Evolutionary conservation across 306 rosid species (phyloP).

Genomic region (Begonia masoniana): DNA sequence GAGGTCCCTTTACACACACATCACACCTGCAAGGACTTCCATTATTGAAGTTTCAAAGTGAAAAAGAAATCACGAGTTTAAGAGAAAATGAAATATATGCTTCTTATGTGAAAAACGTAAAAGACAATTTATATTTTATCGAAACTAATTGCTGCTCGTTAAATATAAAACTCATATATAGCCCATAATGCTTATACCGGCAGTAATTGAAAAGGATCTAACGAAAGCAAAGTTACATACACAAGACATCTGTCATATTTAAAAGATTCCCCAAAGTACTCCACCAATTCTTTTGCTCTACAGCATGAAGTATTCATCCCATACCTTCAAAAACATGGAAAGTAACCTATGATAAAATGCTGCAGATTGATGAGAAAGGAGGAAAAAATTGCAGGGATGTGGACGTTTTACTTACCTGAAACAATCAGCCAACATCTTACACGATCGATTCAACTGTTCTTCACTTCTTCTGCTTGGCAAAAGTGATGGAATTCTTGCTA

Average conservation of each 20-base stretch:
- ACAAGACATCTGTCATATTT: conserved; percentile 45
- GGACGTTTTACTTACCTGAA: conserved; percentile 51
- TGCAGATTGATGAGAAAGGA: neutral
- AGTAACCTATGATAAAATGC: neutral
- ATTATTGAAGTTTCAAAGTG: neutral
- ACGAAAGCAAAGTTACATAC: conserved; percentile 34
- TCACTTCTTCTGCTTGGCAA: conserved; percentile 72
- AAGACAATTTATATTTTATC: no score
- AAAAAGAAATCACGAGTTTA: neutral
- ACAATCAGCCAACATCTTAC: conserved; percentile 75
- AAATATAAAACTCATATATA: neutral
- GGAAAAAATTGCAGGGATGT: conserved; percentile 7
- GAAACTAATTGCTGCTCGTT: neutral
- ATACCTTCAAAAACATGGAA: conserved; percentile 36
- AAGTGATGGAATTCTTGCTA: conserved; percentile 66
- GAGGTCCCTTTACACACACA: conserved; percentile 66
- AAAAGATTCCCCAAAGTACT: conserved; percentile 78
- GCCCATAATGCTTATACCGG: neutral
- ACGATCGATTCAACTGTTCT: conserved; percentile 62
- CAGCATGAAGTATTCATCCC: conserved; percentile 76
- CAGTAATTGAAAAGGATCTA: neutral
- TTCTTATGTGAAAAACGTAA: no score
- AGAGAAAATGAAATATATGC: neutral
- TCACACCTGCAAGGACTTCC: conserved; percentile 57
- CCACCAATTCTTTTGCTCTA: conserved; percentile 71